Evolutionary conservation across 1,284 basidiomycete species (phyloP).

Genomic region (Neonothopanus nambi): DNA sequence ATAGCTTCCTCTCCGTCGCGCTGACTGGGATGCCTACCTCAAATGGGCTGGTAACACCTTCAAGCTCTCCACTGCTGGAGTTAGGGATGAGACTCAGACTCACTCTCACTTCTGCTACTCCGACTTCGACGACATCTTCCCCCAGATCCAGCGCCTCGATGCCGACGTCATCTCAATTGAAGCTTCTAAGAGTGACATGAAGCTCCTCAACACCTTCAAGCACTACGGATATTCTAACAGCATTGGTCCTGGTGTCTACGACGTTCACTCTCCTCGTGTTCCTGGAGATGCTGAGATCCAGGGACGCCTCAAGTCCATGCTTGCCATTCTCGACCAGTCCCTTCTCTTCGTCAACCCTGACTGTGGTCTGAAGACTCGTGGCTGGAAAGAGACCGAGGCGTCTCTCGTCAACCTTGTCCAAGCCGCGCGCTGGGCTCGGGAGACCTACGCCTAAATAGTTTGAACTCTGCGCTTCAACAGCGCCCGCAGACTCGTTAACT

Average conservation of each 20-base stretch:
- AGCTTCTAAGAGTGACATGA: slow-evolving; percentile 97
- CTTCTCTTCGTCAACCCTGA: slow-evolving; percentile 93
- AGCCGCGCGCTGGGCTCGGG: slow-evolving; percentile 88
- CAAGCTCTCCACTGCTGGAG: slow-evolving; percentile 94
- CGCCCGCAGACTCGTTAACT: slow-evolving; percentile 38
- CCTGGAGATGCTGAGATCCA: slow-evolving; percentile 93
- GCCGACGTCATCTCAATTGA: slow-evolving; percentile 99
- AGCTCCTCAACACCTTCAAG: slow-evolving; percentile 95
- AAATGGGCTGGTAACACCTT: slow-evolving; percentile 98
- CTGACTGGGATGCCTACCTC: slow-evolving; percentile 95
- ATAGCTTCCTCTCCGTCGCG: slow-evolving; percentile 87
- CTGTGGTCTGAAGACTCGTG: slow-evolving; percentile 92
- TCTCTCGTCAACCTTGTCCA: slow-evolving; percentile 88
- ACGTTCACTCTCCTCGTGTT: slow-evolving; percentile 99
- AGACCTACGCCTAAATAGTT: slow-evolving; percentile 66
- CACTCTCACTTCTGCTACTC: slow-evolving; percentile 99
- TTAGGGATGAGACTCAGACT: slow-evolving; percentile 89
- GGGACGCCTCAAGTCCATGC: slow-evolving; percentile 88
- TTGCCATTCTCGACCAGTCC: slow-evolving; percentile 75
- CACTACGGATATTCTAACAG: slow-evolving; percentile 95
- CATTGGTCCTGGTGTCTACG: slow-evolving; percentile 98
- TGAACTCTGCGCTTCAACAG: slow-evolving; percentile 86
- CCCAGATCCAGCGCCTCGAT: slow-evolving; percentile 95
- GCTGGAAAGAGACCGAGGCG: slow-evolving; percentile 94
- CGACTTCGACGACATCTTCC: slow-evolving; percentile 98